Base-by-base conservation (phyloP, 805 yeast species). In the Kodamaea lidongshanica region DNA sequence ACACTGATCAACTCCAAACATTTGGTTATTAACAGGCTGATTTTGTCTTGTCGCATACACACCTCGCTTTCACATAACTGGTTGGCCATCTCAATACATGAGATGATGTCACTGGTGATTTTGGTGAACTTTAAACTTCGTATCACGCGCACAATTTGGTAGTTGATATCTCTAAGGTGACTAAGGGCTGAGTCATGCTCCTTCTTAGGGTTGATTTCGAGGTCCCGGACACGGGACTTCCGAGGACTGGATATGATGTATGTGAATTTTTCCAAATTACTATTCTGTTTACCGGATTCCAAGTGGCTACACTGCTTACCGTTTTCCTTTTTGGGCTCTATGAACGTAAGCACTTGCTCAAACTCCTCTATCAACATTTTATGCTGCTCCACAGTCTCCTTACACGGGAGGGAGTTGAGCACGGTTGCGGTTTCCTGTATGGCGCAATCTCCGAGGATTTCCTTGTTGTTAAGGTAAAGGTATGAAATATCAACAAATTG, bases 121-220 rank as follows among this genome's bases (percentile, higher is more conserved):
- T 61, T 63, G 19, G 67, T 54, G 12, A 61, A 33, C 28, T 54
- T 59, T 24, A 64, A 45, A 6, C 51, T 41, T 12, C 67, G 44
- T 15, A 65, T 57, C 1, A 54, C 56, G 19, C 54, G 40, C 7
- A 63, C 60, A 8, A 65, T 41, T 21, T 54, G 54, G 41, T 61
- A 58, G 35, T 64, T 64, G 13, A 60, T 30, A 12, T 62, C 66
- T 19, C 64, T 43, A 7, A 63, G 46, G 5, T 45, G 34, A 19
- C 45, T 47, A 1, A 44, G 42, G 3, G 34, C 27, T 6, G 25
- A 37, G 10, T 25, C 34, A 13, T 23, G 8, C 19, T 18, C 17
- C 9, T 14, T 16, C 6, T 26, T 25, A 23, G 11, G 23, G 18
- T 23, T 37, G 7, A 7, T 35, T 12, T 33, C 25, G 9, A 27